phyloP scores from a whole-genome alignment of 495 filamentous ascomycete species.

The Aspergillus bertholletiae region DNA sequence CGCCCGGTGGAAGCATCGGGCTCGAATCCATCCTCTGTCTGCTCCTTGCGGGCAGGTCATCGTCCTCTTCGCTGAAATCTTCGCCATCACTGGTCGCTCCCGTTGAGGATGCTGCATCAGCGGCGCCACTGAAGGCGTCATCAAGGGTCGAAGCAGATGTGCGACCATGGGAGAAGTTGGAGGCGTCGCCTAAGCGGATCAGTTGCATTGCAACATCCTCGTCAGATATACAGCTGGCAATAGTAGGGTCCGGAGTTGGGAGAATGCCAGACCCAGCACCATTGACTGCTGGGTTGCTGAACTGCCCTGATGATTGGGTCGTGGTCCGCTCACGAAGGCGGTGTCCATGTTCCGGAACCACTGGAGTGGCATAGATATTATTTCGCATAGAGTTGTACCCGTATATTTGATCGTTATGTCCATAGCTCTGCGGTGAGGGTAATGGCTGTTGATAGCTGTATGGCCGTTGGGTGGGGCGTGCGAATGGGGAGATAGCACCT shows the following conservation, averaged over 20 bases:
- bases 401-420: slow-evolving; percentile 47
- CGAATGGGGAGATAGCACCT: slow-evolving; percentile 62
- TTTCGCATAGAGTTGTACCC: slow-evolving; percentile 34
- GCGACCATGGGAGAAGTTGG: slow-evolving; percentile 82
- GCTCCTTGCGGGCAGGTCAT: slow-evolving; percentile 59
- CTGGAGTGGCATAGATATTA: slow-evolving; percentile 47
- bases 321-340: slow-evolving; percentile 59
- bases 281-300: slow-evolving; percentile 37
- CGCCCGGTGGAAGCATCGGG: slow-evolving; percentile 48
- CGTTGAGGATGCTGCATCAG: slow-evolving; percentile 81
- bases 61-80: slow-evolving; percentile 68
- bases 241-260: slow-evolving; percentile 90
- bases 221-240: slow-evolving; percentile 92
- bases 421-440: slow-evolving; percentile 76
- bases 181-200: slow-evolving; percentile 90
- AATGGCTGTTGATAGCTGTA: slow-evolving; percentile 69
- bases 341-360: slow-evolving; percentile 57
- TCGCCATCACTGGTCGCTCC: slow-evolving; percentile 76
- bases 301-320: slow-evolving; percentile 27
- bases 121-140: slow-evolving; percentile 83
- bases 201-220: slow-evolving; percentile 96
- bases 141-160: slow-evolving; percentile 92
- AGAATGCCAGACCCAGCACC: slow-evolving; percentile 56
- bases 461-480: slow-evolving; percentile 65
- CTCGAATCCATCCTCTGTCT: slow-evolving; percentile 59